Evolutionary conservation across 2,329 filamentous ascomycete genomes (phyloP), one percentile per base, ranked within the genome.

Genomic region (Gnomoniopsis sp.): DNA sequence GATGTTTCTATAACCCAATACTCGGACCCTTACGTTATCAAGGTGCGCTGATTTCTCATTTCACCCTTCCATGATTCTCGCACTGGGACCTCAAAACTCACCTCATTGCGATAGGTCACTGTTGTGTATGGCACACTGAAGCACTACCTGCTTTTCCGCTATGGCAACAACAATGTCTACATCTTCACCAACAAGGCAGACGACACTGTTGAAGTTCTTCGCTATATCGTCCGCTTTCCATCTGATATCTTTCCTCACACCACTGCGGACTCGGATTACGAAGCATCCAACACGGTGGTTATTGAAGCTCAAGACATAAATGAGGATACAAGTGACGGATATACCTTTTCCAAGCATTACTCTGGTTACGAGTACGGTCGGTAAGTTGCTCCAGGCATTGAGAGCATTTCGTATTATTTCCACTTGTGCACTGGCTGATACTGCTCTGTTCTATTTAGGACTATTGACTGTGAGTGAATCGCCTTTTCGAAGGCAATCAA

Each of bases 291-390:
- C 30, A 63, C 71, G 33, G 67, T 59, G 41, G 63, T 63, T 41
- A 69, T 70, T 26, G 44, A 47, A 22, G 44, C 44, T 7, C 7
- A 47, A 17, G 44, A 47, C 23, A 47, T 47, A 6, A 8, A 47
- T 47, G 44, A 47, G n/a, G 44, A 47, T 26, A 26, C 7, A 56
- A 60, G 65, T 12, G 62, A 61, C 10, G 68, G 68, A 14, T 64
- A 73, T 51, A 74, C 73, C 1, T 74, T 73, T 66, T 72, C 69
- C 55, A 76, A 76, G 60, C 73, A 75, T 60, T 76, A 75, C 58
- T 70, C 72, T 6, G 72, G 73, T 26, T 68, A 70, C 26, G 69
- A 68, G 6, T 75, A 75, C 49, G 73, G 73, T 30, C 71, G 73
- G 69, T 67, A 8, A 72, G 69, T 30, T 71, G 38, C n/a, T 6